These are phyloP conservation scores for Cladosporium sp. DNA, from an alignment of 2,329 filamentous ascomycete species.

Conservation along the genomic window DNA sequence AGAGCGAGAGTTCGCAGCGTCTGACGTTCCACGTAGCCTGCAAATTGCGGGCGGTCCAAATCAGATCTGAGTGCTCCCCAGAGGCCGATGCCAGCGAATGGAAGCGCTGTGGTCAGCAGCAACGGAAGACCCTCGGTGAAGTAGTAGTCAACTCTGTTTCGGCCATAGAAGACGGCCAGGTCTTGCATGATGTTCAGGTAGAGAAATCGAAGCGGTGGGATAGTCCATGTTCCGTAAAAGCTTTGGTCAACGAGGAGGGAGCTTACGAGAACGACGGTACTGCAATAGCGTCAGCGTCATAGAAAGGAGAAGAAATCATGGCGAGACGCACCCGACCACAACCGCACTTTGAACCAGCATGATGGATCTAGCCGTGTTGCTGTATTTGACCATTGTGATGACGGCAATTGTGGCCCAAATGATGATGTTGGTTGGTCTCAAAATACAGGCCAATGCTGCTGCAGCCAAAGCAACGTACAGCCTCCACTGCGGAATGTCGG, in stretches of 20 bases:
- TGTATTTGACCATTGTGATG: constrained; percentile 44
- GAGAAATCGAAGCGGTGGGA: constrained; percentile 80
- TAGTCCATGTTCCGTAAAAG: constrained; percentile 81
- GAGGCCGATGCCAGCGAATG: constrained; percentile 64
- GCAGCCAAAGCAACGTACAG: constrained; percentile 51
- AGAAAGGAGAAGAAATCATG: not conserved
- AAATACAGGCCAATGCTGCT: constrained; percentile 73
- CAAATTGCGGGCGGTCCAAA: constrained; percentile 19
- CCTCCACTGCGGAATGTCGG: not conserved
- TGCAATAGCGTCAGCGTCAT: not conserved
- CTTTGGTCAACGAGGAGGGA: constrained; percentile 65
- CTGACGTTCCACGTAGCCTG: constrained; percentile 13
- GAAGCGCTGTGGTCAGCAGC: constrained; percentile 74
- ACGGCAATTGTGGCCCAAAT: constrained; percentile 69
- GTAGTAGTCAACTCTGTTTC: constrained; percentile 89
- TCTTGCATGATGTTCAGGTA: constrained; percentile 86
- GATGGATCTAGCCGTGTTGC: constrained; percentile 20
- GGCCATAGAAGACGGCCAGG: constrained; percentile 86
- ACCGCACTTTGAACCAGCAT: not conserved
- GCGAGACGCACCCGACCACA: not conserved
- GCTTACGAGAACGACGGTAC: constrained; percentile 48
- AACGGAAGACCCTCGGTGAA: constrained; percentile 82
- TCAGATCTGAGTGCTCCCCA: constrained; percentile 40
- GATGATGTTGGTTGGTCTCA: constrained; percentile 83
- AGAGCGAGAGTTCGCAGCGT: constrained; percentile 48